Base-by-base conservation (phyloP, 495 filamentous ascomycete species). In the Umbilicaria muhlenbergii region DNA sequence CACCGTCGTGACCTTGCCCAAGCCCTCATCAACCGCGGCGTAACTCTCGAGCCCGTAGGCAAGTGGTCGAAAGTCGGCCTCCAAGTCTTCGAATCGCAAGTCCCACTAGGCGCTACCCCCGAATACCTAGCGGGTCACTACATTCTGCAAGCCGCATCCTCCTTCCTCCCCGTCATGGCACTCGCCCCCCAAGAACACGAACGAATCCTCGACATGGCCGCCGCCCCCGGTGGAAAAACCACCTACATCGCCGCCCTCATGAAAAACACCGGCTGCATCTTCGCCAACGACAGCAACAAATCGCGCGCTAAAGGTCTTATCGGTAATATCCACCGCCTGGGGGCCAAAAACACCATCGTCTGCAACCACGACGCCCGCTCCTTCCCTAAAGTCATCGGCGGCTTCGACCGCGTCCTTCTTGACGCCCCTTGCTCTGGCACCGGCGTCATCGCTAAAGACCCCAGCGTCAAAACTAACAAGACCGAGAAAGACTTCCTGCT, bases 51-150 rank as follows among this genome's bases (percentile, higher is more conserved):
- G 60, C 91, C 91, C 11, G 84, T 98, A 1, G 91, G 91, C 34
- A 98, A 98, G 58, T 98, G 91, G 91, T 91, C 84, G 32, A 98
- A 98, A 62, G 83, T 96, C 51, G 91, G 91, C 35, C 71, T 98
- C 10, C 91, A 98, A 59, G 74, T 98, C 24, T 98, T 96, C 63
- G 92, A 96, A 55, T 83, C 80, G 38, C 78, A 78, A 42, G 92
- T 96, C 0, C 91, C 91, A 2, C 74, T 95, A n/a, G 92, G 89
- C 67, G 92, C 92, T 17, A 98, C 92, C 0, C 92, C 91, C 1
- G 92, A 98, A 57, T 96, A 96, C 61, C 72, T 98, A 10, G 87
- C 92, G 2, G 91, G 91, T 17, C 85, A 96, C 57, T 98, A 98
- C 66, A 96, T 98, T 53, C 71, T 96, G 12, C 92, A 96, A 68